These are phyloP conservation scores for barley (Hordeum vulgare) DNA, from an alignment of 176 grass and related monocot species.

Conservation along the genomic window DNA sequence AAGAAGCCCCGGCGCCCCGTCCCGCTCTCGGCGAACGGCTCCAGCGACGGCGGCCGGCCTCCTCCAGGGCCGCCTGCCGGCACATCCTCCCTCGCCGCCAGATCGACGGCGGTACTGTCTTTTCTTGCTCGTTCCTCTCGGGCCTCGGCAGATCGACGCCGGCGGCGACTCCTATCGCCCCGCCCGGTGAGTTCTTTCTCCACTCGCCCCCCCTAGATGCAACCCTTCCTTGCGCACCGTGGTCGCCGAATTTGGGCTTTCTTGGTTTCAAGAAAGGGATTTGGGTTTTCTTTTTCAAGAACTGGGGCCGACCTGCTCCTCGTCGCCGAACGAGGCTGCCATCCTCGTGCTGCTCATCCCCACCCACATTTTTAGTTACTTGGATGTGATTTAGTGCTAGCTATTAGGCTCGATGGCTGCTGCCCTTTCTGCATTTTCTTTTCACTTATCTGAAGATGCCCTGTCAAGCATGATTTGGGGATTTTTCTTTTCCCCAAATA, in stretches of 20 bases:
- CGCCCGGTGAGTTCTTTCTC: not conserved
- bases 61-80: not conserved
- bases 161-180: not conserved
- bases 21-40: not conserved
- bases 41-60: not conserved
- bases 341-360: too few species aligned
- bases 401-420: not conserved
- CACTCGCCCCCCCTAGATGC: not conserved
- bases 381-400: not conserved
- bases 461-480: not conserved
- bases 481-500: not conserved
- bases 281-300: slow-evolving; percentile 3
- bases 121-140: not conserved
- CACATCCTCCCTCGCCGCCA: not conserved
- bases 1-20: not conserved
- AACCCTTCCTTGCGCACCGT: not conserved
- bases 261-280: not conserved
- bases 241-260: not conserved
- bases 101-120: not conserved
- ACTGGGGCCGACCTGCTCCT: not conserved
- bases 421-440: not conserved
- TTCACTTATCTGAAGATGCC: not conserved
- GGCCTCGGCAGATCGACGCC: not conserved
- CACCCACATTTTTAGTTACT: not conserved
- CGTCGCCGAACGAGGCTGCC: too few species aligned